Percentiles rank a stretch among this genome's conserved stretches.
These are phyloP conservation scores for Cystobasidium sp. DNA, from an alignment of 1,284 basidiomycete genomes.

Conservation along the genomic window DNA sequence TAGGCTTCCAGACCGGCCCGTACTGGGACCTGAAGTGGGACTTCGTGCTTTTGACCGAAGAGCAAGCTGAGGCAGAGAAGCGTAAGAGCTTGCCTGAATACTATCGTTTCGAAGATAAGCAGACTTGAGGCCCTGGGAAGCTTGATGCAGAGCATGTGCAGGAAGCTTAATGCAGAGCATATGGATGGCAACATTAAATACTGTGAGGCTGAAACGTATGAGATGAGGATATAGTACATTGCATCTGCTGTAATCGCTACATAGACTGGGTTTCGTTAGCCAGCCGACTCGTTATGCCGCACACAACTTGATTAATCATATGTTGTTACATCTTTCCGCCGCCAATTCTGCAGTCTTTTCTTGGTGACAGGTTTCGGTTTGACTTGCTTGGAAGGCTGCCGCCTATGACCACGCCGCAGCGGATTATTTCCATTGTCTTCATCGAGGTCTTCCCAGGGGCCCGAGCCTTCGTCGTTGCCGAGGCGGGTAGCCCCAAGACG, in stretches of 20 bases:
- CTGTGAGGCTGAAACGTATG: too few relatives aligned
- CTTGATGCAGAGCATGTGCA: too few relatives aligned
- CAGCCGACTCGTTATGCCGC: neutral
- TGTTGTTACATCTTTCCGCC: constrained; percentile 37
- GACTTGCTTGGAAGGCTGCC: neutral
- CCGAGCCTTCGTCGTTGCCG: constrained; percentile 1
- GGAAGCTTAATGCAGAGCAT: too few relatives aligned
- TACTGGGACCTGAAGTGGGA: constrained; percentile 69
- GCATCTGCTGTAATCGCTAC: constrained; percentile 1
- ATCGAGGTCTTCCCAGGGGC: constrained; percentile 18
- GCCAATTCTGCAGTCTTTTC: constrained; percentile 41
- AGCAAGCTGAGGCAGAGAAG: constrained; percentile 50
- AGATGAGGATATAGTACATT: neutral
- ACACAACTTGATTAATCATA: constrained; percentile 21
- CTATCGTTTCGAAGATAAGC: constrained; percentile 37
- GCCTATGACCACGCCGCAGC: neutral
- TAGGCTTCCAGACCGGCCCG: constrained; percentile 63
- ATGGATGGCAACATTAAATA: too few relatives aligned
- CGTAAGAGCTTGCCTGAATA: constrained; percentile 45
- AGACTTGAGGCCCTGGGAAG: neutral
- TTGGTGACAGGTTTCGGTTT: constrained; percentile 19
- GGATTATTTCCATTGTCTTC: constrained; percentile 10
- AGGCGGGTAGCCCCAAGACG: constrained; percentile 18
- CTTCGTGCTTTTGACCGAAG: constrained; percentile 61
- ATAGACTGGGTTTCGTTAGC: neutral